Evolutionary conservation across 1,284 basidiomycete genomes (phyloP), one percentile per base, ranked within the genome.

Genomic region (Blastosporella zonata): DNA sequence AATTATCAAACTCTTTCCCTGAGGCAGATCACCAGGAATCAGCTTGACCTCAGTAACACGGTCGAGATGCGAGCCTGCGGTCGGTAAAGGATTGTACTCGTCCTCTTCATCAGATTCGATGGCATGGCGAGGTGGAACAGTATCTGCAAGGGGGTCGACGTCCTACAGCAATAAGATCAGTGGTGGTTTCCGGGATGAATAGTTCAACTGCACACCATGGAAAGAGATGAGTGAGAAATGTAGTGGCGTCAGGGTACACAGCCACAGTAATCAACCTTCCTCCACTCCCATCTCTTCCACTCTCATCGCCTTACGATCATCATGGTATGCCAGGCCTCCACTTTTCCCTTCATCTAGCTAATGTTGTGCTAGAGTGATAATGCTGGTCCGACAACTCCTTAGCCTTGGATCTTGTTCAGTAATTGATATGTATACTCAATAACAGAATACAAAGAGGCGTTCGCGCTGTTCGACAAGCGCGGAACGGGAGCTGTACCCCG

Each of bases 391-490:
- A 47, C 15, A 10, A 41, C 43, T 18, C 41, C 20, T 33, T 40
- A 20, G n/a, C 22, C 2, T 7, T 7, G 15, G 37, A n/a, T 41
- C 21, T 15, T 39, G 22, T 2, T 9, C 17, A n/a, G n/a, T 10
- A 40, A n/a, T 36, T 49, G 25, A 45, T 17, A 22, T 27, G 7
- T 17, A 42, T 41, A 17, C 29, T 33, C 39, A 15, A 13, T 37
- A 33, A 34, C 73, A 90, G 93, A 95, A 71, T 94, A 93, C 79
- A 92, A 93, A 62, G 94, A 97, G 70, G 95, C 95, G 4, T 97
- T 98, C 64, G 93, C 94, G 27, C 85, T 99, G 21, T 98, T 98
- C 67, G 96, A 99, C 76, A 99, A 99, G 76, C 87, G 87, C 8
- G 54, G 54, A 28, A 55, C 51, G 3, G 54, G 54, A 12, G 50